A percentile compares a stretch with the other conserved stretches of the same genome.
Conservation (phyloP, 306 rosid species). For the Vigna hirtella region DNA sequence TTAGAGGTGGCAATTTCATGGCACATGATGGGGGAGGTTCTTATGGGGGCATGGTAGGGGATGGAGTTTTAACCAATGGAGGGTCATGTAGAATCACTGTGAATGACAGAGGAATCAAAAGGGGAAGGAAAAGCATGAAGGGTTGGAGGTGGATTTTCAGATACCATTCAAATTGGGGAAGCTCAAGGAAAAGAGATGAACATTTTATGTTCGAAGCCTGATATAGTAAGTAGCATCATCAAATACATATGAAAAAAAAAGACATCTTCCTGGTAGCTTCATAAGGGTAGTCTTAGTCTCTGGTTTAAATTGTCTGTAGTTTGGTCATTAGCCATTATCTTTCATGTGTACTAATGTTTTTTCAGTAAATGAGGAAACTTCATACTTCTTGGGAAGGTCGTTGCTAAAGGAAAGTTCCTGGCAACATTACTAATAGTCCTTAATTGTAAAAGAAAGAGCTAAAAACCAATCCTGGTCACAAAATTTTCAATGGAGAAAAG, state of each 20-base stretch:
- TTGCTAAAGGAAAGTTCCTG: slow-evolving; percentile 38
- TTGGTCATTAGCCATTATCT: slow-evolving; percentile 44
- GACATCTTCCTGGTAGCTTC: slow-evolving; percentile 46
- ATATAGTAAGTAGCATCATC: slow-evolving; percentile 29
- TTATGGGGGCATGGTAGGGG: slow-evolving; percentile 43
- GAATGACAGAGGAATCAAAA: slow-evolving; percentile 76
- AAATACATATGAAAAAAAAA: slow-evolving; percentile 14
- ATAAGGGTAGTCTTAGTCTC: slow-evolving; percentile 47
- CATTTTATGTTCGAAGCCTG: slow-evolving; percentile 66
- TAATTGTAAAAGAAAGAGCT: slow-evolving; percentile 10
- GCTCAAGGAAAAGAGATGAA: slow-evolving; percentile 68
- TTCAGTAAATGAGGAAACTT: slow-evolving; percentile 44
- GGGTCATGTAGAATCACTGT: slow-evolving; percentile 91
- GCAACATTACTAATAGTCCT: background rate
- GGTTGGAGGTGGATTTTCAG: slow-evolving; percentile 95
- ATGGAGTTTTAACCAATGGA: slow-evolving; percentile 57
- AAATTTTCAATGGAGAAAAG: slow-evolving; percentile 26
- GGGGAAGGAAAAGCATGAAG: slow-evolving; percentile 79
- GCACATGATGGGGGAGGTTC: slow-evolving; percentile 52
- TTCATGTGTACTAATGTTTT: slow-evolving; percentile 50
- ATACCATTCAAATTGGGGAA: slow-evolving; percentile 67
- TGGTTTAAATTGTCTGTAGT: slow-evolving; percentile 48
- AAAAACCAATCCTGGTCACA: background rate
- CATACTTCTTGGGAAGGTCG: slow-evolving; percentile 45
- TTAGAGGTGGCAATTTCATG: slow-evolving; percentile 60